These are phyloP conservation scores for Apiotrichum siamense DNA, from an alignment of 1,284 basidiomycete species.

Conservation along the genomic window DNA sequence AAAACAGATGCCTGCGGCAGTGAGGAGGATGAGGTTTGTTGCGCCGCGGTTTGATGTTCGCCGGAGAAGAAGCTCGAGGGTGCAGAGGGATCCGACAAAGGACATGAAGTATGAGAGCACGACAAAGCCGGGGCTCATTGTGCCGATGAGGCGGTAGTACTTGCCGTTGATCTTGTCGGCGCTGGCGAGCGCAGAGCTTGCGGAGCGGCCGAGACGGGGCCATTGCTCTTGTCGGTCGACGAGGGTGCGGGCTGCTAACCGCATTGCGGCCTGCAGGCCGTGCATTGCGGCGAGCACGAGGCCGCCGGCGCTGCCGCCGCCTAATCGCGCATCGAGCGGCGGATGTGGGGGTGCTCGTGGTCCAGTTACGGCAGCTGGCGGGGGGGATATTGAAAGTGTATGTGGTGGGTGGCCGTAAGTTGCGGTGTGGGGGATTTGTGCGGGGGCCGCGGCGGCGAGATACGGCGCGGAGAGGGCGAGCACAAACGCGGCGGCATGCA, in stretches of 20 bases:
- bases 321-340: too few species aligned
- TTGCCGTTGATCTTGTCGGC: slow-evolving; percentile 8
- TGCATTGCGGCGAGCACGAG: too few species aligned
- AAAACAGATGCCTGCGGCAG: slow-evolving; percentile 47
- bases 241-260: neutral
- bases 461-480: slow-evolving; percentile 29
- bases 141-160: neutral
- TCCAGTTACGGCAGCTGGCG: too few species aligned
- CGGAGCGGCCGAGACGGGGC: too few species aligned
- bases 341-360: too few species aligned
- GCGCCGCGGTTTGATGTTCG: slow-evolving; percentile 47
- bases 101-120: slow-evolving; percentile 47
- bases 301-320: too few species aligned
- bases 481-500: slow-evolving; percentile 14
- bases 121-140: slow-evolving; percentile 45
- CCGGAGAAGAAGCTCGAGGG: slow-evolving; percentile 46
- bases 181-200: too few species aligned
- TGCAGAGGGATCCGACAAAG: slow-evolving; percentile 47
- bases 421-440: neutral
- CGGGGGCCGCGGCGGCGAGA: slow-evolving; percentile 19
- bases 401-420: slow-evolving; percentile 7
- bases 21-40: slow-evolving; percentile 44
- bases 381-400: too few species aligned
- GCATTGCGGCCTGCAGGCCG: slow-evolving; percentile 1
- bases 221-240: neutral